phyloP scores from a whole-genome alignment of 805 yeast genomes.

The Candida alai region DNA sequence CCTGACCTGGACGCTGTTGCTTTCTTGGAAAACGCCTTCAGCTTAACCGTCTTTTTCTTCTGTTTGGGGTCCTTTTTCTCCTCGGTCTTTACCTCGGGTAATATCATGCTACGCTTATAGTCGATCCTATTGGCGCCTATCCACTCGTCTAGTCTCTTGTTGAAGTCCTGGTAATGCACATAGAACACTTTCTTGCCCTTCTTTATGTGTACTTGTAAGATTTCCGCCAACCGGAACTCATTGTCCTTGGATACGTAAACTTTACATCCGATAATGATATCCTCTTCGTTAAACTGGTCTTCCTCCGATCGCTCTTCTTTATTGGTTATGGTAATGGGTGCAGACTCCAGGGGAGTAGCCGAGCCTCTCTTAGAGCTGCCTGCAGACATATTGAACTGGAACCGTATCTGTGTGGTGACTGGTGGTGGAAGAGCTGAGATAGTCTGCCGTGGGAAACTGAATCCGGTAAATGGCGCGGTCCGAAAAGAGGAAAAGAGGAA shows the following conservation, averaged over 20 bases:
- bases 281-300: conserved; percentile 33
- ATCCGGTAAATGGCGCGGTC: too few relatives aligned
- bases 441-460: too few relatives aligned
- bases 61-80: conserved; percentile 30
- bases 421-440: too few relatives aligned
- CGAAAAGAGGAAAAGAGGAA: too few relatives aligned
- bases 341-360: conserved; percentile 9
- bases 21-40: too few relatives aligned
- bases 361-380: background rate
- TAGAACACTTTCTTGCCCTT: conserved; percentile 79
- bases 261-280: conserved; percentile 72
- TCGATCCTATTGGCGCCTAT: conserved; percentile 69
- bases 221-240: conserved; percentile 77
- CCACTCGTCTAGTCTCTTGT: conserved; percentile 97
- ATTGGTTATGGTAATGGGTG: conserved; percentile 13
- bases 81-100: conserved; percentile 58
- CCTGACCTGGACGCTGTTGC: too few relatives aligned
- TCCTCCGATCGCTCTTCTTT: conserved; percentile 1
- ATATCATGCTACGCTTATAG: conserved; percentile 60
- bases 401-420: conserved; percentile 1
- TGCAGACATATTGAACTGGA: background rate
- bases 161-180: conserved; percentile 91
- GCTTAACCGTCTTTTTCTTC: conserved; percentile 21
- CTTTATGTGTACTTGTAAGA: conserved; percentile 68
- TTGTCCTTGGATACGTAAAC: conserved; percentile 79